A percentile compares a stretch with the other conserved stretches of the same genome.
These are phyloP conservation scores for Physaria fendleri DNA, from an alignment of 345 rosid species.

Conservation along the genomic window DNA sequence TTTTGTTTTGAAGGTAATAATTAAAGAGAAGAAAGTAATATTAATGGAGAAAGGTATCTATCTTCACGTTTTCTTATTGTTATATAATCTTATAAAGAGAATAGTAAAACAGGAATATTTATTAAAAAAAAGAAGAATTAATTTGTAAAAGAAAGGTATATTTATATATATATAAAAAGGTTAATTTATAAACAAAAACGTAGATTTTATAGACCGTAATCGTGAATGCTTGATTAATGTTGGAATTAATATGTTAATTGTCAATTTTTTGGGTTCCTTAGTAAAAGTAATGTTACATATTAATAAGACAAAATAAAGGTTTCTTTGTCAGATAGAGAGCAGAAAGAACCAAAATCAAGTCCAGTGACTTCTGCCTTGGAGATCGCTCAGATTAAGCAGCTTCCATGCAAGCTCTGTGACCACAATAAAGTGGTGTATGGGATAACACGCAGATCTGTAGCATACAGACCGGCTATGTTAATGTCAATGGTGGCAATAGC, in stretches of 20 bases:
- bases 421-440: constrained; percentile 53
- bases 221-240: neutral
- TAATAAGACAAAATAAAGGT: no score
- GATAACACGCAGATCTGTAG: constrained; percentile 44
- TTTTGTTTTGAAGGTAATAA: constrained; percentile 1
- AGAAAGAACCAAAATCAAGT: constrained; percentile 40
- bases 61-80: constrained; percentile 11
- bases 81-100: constrained; percentile 11
- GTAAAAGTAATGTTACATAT: no score
- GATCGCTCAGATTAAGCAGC: constrained; percentile 39
- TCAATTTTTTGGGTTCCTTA: constrained; percentile 1
- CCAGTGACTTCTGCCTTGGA: constrained; percentile 44
- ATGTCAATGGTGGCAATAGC: constrained; percentile 93
- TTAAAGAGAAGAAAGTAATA: neutral
- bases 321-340: constrained; percentile 19
- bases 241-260: neutral
- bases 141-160: no score
- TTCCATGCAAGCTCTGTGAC: constrained; percentile 63
- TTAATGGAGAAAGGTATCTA: neutral
- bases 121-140: no score
- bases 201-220: constrained; percentile 10
- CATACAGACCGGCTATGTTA: constrained; percentile 95
- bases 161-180: no score
- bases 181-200: no score
- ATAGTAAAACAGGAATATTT: neutral